Percentiles rank a stretch among this genome's conserved stretches.
Evolutionary conservation across 2,329 filamentous ascomycete genomes (phyloP).

Genomic region (Chaetoscypha palmicola): DNA sequence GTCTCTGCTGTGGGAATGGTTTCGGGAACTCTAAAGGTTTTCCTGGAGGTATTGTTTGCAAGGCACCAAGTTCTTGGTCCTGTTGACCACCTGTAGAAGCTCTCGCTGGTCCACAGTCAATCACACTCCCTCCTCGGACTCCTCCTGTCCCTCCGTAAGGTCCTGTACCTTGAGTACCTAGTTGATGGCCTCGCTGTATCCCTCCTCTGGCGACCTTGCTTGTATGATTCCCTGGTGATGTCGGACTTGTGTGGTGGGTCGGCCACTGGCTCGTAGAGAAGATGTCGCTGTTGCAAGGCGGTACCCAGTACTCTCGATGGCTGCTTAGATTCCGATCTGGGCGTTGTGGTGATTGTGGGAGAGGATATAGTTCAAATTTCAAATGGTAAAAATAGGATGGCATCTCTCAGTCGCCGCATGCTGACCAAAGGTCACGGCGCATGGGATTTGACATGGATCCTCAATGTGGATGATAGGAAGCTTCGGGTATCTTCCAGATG

Average conservation of each 20-base stretch:
- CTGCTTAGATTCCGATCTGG: neutral
- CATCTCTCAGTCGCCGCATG: too few species aligned
- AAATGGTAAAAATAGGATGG: slow-evolving; percentile 54
- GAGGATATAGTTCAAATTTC: slow-evolving; percentile 56
- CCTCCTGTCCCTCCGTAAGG: too few species aligned
- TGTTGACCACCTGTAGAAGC: too few species aligned
- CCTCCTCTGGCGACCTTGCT: too few species aligned
- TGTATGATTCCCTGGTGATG: too few species aligned
- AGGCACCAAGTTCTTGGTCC: slow-evolving; percentile 26
- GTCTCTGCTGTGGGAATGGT: slow-evolving; percentile 10
- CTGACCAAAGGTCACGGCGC: too few species aligned
- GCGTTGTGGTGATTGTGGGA: slow-evolving; percentile 8
- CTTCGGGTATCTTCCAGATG: neutral
- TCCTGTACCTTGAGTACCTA: too few species aligned
- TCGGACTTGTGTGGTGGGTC: too few species aligned
- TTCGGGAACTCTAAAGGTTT: slow-evolving; percentile 13
- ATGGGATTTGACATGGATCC: too few species aligned
- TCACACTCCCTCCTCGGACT: too few species aligned
- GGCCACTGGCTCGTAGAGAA: slow-evolving; percentile 25
- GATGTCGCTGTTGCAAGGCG: slow-evolving; percentile 41
- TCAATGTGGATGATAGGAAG: neutral
- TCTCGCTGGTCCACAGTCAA: slow-evolving; percentile 31
- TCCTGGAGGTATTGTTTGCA: slow-evolving; percentile 12
- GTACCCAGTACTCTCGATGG: slow-evolving; percentile 41
- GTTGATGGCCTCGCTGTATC: too few species aligned